phyloP scores from a whole-genome alignment of 257 asterid species.

The Eustoma russellianum region DNA sequence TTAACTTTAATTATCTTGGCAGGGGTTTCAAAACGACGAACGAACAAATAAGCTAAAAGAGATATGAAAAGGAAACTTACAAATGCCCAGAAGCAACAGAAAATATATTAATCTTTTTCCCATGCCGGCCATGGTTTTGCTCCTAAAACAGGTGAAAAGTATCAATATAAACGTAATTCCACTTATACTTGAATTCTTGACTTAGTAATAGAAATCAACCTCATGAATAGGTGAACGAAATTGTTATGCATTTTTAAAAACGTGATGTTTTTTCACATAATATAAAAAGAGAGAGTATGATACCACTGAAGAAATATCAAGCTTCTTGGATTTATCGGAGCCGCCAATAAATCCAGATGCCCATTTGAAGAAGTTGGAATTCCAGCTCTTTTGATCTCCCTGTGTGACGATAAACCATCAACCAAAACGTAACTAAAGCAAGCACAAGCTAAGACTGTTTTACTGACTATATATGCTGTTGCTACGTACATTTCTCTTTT shows the following conservation, averaged over 20 bases:
- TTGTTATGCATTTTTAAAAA: no score
- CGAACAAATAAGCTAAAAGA: neutral
- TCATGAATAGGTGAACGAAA: no score
- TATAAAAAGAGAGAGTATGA: slow-evolving; percentile 12
- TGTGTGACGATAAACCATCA: slow-evolving; percentile 20
- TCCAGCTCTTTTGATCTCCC: slow-evolving; percentile 71
- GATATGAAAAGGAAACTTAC: slow-evolving; percentile 40
- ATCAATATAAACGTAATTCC: slow-evolving; percentile 12
- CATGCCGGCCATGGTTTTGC: slow-evolving; percentile 53
- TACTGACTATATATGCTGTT: neutral
- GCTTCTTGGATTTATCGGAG: slow-evolving; percentile 56
- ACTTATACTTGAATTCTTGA: neutral
- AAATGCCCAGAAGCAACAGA: slow-evolving; percentile 98
- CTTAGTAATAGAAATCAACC: neutral
- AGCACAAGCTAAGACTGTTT: neutral
- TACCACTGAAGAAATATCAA: slow-evolving; percentile 50
- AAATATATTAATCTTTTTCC: slow-evolving; percentile 79
- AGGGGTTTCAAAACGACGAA: no score
- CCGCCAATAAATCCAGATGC: slow-evolving; percentile 92
- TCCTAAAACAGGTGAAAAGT: slow-evolving; percentile 37
- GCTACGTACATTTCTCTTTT: slow-evolving; percentile 8
- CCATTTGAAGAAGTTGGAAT: slow-evolving; percentile 87
- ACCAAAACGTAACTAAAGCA: slow-evolving; percentile 1
- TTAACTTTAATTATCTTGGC: no score
- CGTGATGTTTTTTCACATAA: neutral